phyloP scores from a whole-genome alignment of 306 rosid genomes.

The Prunus mongolica region DNA sequence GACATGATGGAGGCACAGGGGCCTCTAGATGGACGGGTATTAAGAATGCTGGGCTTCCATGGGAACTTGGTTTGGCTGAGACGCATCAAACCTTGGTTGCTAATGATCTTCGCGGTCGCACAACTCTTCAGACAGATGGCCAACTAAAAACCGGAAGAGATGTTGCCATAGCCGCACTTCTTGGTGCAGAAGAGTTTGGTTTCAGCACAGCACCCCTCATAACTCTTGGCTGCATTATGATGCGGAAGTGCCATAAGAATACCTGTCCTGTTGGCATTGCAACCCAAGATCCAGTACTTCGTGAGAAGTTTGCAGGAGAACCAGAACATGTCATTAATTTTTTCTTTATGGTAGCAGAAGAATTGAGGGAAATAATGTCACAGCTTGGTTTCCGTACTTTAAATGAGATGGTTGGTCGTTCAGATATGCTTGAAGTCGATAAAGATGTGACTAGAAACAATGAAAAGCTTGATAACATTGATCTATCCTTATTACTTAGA shows the following conservation, averaged over 20 bases:
- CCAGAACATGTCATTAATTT: conserved; percentile 97
- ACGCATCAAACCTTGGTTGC: conserved; percentile 98
- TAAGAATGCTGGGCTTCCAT: conserved; percentile 98
- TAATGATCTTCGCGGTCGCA: conserved; percentile 94
- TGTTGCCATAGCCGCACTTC: conserved; percentile 96
- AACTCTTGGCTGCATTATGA: conserved; percentile 98
- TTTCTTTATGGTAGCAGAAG: conserved; percentile 96
- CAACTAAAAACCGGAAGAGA: conserved; percentile 98
- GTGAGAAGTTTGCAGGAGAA: conserved; percentile 99
- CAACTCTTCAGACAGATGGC: conserved; percentile 97
- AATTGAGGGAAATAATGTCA: conserved; percentile 92
- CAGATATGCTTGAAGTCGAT: conserved; percentile 94
- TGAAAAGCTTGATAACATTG: conserved; percentile 83
- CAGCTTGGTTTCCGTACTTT: conserved; percentile 76
- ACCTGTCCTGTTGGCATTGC: conserved; percentile 99
- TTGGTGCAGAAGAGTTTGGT: conserved; percentile 99
- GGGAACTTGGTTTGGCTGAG: conserved; percentile 99
- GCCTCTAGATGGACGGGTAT: conserved; percentile 99
- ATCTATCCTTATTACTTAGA: conserved; percentile 78
- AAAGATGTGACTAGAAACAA: conserved; percentile 70
- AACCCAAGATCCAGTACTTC: conserved; percentile 97
- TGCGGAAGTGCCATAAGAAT: conserved; percentile 98
- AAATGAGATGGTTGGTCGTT: conserved; percentile 93
- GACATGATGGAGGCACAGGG: conserved; percentile 99
- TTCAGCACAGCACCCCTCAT: conserved; percentile 99